Conservation (phyloP, 1,139 yeast species). For the Blastobotrys capitulatus region DNA sequence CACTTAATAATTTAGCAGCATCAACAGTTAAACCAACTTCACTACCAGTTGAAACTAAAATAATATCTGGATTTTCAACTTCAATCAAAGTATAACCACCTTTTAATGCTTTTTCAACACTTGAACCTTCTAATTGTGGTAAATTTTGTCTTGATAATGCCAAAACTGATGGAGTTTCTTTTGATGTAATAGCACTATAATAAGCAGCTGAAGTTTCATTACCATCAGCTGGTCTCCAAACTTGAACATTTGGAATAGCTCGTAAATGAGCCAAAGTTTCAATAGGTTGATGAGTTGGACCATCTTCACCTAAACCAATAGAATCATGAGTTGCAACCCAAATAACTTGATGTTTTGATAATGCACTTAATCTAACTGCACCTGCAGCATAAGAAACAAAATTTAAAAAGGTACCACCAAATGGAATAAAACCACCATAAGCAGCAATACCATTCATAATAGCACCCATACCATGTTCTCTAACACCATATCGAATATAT, state of each 20-base stretch:
- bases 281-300: conserved; percentile 99
- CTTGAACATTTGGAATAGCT: conserved; percentile 90
- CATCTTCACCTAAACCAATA: conserved; percentile 98
- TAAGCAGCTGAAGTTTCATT: conserved; percentile 98
- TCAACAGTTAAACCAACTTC: conserved; percentile 85
- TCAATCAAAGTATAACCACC: conserved; percentile 86
- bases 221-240: conserved; percentile 99
- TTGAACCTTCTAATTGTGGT: conserved; percentile 92
- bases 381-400: conserved; percentile 98
- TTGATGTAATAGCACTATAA: conserved; percentile 65
- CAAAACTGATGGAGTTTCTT: conserved; percentile 77
- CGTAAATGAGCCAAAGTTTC: conserved; percentile 98
- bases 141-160: conserved; percentile 97
- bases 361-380: conserved; percentile 91
- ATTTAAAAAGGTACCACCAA: conserved; percentile 98
- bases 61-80: conserved; percentile 61
- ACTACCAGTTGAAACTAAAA: conserved; percentile 90
- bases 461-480: conserved; percentile 99
- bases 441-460: conserved; percentile 97
- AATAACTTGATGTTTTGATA: conserved; percentile 88
- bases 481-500: conserved; percentile 96
- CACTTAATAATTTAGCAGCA: conserved; percentile 60
- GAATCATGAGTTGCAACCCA: conserved; percentile 99
- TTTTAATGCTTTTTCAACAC: conserved; percentile 84
- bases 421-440: conserved; percentile 88